Base-by-base conservation (phyloP, 495 filamentous ascomycete genomes). In the Hypoxylon lienhwacheense region DNA sequence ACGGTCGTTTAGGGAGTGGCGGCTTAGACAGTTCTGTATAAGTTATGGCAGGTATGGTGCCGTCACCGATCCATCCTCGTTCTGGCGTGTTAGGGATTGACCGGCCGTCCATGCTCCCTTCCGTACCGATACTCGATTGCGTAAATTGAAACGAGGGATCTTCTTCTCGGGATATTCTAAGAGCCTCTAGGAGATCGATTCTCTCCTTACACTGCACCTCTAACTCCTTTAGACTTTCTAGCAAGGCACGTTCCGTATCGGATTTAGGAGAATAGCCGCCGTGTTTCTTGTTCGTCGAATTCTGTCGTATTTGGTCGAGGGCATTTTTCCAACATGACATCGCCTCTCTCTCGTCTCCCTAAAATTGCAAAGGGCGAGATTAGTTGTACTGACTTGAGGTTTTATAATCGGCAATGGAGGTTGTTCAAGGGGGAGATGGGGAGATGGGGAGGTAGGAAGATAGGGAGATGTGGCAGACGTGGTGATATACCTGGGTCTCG, bases 171-270 rank as follows among this genome's bases (percentile, higher is more conserved):
- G 90, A 96, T 51, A 85, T 72, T 34, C 81, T 80, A 43, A 97
- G 76, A 17, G 91, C 87, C 55, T 92, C 87, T 11, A 98, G 76
- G 12, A 97, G 77, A 67, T 93, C 90, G 39, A 96, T 89, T 37
- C 89, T 82, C 72, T 97, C 91, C 67, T 95, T 93, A 72, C 90
- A 96, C 74, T 97, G 91, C 63, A 91, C 66, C 65, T 97, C 90
- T 66, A 98, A 81, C 47, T 86, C 80, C 47, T 82, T 80, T 46
- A 98, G 73, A 48, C 89, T 91, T 22, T 91, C 88, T 36, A 89
- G 80, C 33, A 97, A 73, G 4, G 86, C 83, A 50, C 81, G 86
- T 61, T 98, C 95, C 1, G 91, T 95, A 71, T 96, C 91, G 44
- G 83, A 83, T 57, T 82, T 85, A 11, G 90, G 88, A 5, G 77